These are phyloP conservation scores for Taphrina confusa DNA, from an alignment of 1,139 yeast species.

Conservation along the genomic window DNA sequence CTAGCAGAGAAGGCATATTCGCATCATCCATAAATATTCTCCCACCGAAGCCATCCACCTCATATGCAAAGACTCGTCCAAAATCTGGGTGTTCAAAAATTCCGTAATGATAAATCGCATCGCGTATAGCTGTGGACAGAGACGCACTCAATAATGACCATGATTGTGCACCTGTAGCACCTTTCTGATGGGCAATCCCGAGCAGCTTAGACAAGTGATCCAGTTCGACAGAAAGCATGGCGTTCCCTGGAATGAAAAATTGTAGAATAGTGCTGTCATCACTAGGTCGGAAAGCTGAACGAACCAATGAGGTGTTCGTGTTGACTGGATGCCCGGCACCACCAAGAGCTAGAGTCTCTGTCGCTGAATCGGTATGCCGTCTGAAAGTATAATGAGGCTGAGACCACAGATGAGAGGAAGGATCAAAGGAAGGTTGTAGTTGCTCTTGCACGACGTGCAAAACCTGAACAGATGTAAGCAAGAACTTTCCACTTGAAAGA, in stretches of 20 bases:
- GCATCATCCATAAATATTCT: conserved; percentile 83
- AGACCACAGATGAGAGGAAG: conserved; percentile 54
- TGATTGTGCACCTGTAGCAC: conserved; percentile 31
- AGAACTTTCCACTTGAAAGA: too few relatives aligned
- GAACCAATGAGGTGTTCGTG: conserved; percentile 64
- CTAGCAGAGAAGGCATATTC: conserved; percentile 75
- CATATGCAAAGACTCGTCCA: conserved; percentile 83
- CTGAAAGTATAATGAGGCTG: conserved; percentile 65
- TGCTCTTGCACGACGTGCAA: conserved; percentile 62
- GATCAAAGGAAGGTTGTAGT: conserved; percentile 62
- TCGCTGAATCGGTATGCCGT: conserved; percentile 64
- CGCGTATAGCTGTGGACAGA: conserved; percentile 53
- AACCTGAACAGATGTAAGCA: too few relatives aligned
- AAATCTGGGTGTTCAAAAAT: conserved; percentile 64
- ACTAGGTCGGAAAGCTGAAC: conserved; percentile 89
- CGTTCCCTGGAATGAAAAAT: conserved; percentile 82
- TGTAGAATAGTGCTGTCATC: conserved; percentile 85
- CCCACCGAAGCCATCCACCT: conserved; percentile 85
- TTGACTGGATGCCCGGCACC: conserved; percentile 87
- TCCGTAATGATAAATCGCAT: conserved; percentile 66
- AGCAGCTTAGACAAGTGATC: conserved; percentile 41
- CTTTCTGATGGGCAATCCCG: conserved; percentile 34
- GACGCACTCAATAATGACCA: conserved; percentile 42
- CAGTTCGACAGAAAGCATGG: conserved; percentile 70
- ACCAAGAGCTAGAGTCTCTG: conserved; percentile 74